Evolutionary conservation across 257 asterid species (phyloP), one percentile per base, ranked within the genome.

Genomic region (Solanum tarapatanum): DNA sequence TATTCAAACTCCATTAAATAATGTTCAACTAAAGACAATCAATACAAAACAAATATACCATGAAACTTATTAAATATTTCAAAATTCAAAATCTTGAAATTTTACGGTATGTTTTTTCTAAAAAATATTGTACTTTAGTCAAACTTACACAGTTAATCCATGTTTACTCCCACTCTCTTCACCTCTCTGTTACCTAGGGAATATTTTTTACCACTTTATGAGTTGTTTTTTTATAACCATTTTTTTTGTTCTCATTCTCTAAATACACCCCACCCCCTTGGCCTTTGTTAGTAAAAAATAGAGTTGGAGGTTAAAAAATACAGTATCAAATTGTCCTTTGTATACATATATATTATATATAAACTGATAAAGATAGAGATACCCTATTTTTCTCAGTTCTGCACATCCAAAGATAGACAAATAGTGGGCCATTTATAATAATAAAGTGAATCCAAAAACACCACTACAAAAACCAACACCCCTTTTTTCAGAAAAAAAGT

Each of bases 401-500:
- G 91, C 91, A 89, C 84, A 39, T 88, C 88, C 92, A 87, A 75
- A 89, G 86, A 87, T 39, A 80, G 86, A 87, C 87, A 87, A 30
- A 41, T 72, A 87, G 70, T 70, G 89, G 88, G 84, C 88, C 91
- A 87, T 83, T 86, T 64, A 51, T 51, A 55, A 48, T 85, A 80
- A 88, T 89, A 86, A 48, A 90, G 88, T 85, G 90, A 89, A 90
- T 88, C 91, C 92, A 91, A 82, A 55, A 87, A 84, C 93, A 85
- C 93, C 87, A 58, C 84, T 89, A 89, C 91, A 92, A 87, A 91
- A 90, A 82, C 93, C 93, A 87, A 89, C 72, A 33, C 86, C 69
- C 88, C 77, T 82, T 89, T 89, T 87, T 70, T 55, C 35, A 84
- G 75, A 77, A 39, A 79, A 86, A 83, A 69, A 86, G 90, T 77